These are phyloP conservation scores for Tuber magnatum DNA, from an alignment of 495 filamentous ascomycete species.

Conservation along the genomic window DNA sequence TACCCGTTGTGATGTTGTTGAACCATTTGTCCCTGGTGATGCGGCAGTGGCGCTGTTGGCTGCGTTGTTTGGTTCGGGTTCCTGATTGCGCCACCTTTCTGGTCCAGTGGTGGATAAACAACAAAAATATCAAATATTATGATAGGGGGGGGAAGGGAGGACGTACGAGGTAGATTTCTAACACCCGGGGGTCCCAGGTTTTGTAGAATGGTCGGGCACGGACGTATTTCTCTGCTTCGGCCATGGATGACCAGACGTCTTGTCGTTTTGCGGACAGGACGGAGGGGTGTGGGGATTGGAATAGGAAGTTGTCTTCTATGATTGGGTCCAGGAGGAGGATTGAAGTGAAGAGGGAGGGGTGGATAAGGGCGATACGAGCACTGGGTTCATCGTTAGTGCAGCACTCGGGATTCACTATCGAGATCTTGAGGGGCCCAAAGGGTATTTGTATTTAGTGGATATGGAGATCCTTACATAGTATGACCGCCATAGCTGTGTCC, in stretches of 20 bases:
- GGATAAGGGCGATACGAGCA: slow-evolving; percentile 52
- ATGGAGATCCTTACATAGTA: slow-evolving; percentile 51
- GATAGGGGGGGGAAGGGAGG: neutral
- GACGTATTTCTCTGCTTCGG: slow-evolving; percentile 57
- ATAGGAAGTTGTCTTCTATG: slow-evolving; percentile 46
- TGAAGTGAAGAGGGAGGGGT: slow-evolving; percentile 72
- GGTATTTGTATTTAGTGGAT: neutral
- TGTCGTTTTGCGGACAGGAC: slow-evolving; percentile 56
- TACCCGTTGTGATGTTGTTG: too few species aligned
- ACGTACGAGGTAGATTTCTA: slow-evolving; percentile 53
- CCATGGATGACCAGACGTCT: slow-evolving; percentile 64
- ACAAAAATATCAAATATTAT: too few species aligned
- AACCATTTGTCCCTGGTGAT: neutral
- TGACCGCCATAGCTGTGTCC: slow-evolving; percentile 85
- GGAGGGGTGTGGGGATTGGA: slow-evolving; percentile 41
- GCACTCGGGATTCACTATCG: neutral
- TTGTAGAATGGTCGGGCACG: slow-evolving; percentile 58
- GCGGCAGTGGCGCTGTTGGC: neutral
- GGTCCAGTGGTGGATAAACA: too few species aligned
- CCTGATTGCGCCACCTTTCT: neutral
- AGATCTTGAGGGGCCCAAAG: neutral
- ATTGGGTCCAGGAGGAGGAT: slow-evolving; percentile 77
- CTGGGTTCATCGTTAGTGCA: slow-evolving; percentile 10
- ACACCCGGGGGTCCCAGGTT: slow-evolving; percentile 65
- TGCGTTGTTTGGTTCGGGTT: too few species aligned